Evolutionary conservation across 2,329 filamentous ascomycete species (phyloP), one percentile per base, ranked within the genome.

Genomic region (Rhynchosporium agropyri): DNA sequence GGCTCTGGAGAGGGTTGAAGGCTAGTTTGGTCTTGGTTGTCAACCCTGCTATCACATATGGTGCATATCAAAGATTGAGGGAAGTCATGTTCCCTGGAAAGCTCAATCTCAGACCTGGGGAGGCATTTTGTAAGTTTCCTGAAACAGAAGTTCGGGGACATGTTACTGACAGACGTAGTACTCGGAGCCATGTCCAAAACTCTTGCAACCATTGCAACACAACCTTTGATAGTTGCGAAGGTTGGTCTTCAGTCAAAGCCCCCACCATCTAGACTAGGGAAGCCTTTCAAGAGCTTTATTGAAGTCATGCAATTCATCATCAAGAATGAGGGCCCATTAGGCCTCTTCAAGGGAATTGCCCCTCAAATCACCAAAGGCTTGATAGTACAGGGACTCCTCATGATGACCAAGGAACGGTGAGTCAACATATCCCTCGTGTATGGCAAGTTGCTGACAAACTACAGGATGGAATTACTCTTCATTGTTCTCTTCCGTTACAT

Each of bases 341-440:
- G 89, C n/a, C 82, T 99, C 1, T 99, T 98, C 82, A 99, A 99
- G 80, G 95, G 95, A 48, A 97, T 99, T 69, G 92, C 87, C 0
- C 95, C 95, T 3, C 95, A 99, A 76, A 90, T 99, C 58, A 77
- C 92, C 63, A 99, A 99, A 78, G 95, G 95, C 1, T 79, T 99
- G 58, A 76, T 99, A 55, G 95, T 99, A 2, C 95, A 99, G 74
- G 95, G 95, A 56, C 86, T 99, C 61, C 81, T 99, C 45, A 99
- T 99, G 95, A 99, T 97, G 92, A 95, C 92, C 54, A 99, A 99
- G 79, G 95, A 99, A 79, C 85, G 92, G 90, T 92, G 82, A 69
- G 81, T 58, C 50, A 50, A 53, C 38, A 31, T 55, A 1, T 9
- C 58, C 53, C 12, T 20, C 12, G 15, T 50, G 13, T n/a, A 31